Evolutionary conservation across 148 eudicot genomes (phyloP).

Genomic region (Camellia lanceoleosa): DNA sequence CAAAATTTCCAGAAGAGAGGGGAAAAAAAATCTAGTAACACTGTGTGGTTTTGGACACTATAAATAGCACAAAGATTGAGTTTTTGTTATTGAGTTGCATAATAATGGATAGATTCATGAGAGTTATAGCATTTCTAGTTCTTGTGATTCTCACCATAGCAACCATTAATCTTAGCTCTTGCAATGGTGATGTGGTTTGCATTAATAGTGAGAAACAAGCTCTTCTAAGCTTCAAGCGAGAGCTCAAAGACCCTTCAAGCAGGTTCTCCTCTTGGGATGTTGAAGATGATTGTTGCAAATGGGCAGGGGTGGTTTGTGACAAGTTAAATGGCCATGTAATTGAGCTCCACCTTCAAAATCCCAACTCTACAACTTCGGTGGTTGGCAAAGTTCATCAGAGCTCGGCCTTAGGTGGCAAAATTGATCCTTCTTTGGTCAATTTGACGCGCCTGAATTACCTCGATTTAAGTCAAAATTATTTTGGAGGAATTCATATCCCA

Average conservation of each 20-base stretch:
- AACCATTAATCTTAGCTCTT: not conserved
- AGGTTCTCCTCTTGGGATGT: constrained; percentile 9
- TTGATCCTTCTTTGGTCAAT: constrained; percentile 2
- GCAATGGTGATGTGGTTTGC: not conserved
- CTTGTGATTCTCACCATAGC: not conserved
- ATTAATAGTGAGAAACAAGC: not conserved
- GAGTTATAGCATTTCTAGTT: not conserved
- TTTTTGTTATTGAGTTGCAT: no score
- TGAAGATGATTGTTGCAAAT: constrained; percentile 11
- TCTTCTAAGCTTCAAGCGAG: not conserved
- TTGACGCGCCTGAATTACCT: constrained; percentile 2
- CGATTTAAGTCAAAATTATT: constrained; percentile 2
- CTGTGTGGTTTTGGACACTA: no score
- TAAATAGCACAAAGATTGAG: no score
- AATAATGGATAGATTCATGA: not conserved
- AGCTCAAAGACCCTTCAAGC: not conserved
- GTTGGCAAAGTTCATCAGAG: not conserved
- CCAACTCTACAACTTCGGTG: not conserved
- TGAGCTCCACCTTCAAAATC: not conserved
- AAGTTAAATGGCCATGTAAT: constrained; percentile 6
- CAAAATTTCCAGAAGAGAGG: no score
- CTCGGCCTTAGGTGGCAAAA: not conserved
- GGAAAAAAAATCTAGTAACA: no score
- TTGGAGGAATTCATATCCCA: constrained; percentile 7
- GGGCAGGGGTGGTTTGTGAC: constrained; percentile 18